Evolutionary conservation across 345 rosid species (phyloP).

Genomic region (Euphorbia lathyris): DNA sequence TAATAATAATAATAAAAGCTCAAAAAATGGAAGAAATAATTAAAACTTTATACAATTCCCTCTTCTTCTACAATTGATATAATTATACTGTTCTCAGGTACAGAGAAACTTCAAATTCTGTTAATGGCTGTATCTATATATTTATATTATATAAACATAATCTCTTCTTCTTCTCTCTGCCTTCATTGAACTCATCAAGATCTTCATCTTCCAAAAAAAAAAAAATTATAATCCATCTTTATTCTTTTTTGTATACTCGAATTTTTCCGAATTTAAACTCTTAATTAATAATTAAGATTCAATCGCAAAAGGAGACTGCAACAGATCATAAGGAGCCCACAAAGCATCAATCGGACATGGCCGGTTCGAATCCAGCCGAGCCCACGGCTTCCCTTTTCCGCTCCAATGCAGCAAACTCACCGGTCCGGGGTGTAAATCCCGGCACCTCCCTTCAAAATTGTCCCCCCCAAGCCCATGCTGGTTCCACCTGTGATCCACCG

Average conservation of each 20-base stretch:
- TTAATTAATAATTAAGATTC: slow-evolving; percentile 21
- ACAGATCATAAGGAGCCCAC: slow-evolving; percentile 45
- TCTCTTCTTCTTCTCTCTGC: not conserved
- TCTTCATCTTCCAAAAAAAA: too few relatives aligned
- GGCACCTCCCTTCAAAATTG: slow-evolving; percentile 33
- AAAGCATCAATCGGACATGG: slow-evolving; percentile 37
- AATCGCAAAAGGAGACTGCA: slow-evolving; percentile 22
- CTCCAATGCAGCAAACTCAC: slow-evolving; percentile 48
- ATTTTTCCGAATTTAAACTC: not conserved
- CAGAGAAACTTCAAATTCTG: too few relatives aligned
- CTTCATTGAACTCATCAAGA: not conserved
- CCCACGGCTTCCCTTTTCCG: slow-evolving; percentile 47
- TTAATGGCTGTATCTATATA: too few relatives aligned
- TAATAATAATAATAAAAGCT: too few relatives aligned
- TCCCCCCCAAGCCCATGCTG: slow-evolving; percentile 47
- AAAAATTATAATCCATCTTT: not conserved
- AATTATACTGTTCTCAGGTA: slow-evolving; percentile 13
- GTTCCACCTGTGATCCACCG: slow-evolving; percentile 44
- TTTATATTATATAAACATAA: not conserved
- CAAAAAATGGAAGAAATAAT: too few relatives aligned
- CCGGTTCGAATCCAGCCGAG: slow-evolving; percentile 27
- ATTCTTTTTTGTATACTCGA: not conserved
- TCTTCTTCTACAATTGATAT: too few relatives aligned
- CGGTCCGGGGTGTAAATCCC: slow-evolving; percentile 43
- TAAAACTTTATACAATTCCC: slow-evolving; percentile 4